Evolutionary conservation across 805 yeast species (phyloP), one percentile per base, ranked within the genome.

Genomic region (Yamadazyma takamatsuzukensis): DNA sequence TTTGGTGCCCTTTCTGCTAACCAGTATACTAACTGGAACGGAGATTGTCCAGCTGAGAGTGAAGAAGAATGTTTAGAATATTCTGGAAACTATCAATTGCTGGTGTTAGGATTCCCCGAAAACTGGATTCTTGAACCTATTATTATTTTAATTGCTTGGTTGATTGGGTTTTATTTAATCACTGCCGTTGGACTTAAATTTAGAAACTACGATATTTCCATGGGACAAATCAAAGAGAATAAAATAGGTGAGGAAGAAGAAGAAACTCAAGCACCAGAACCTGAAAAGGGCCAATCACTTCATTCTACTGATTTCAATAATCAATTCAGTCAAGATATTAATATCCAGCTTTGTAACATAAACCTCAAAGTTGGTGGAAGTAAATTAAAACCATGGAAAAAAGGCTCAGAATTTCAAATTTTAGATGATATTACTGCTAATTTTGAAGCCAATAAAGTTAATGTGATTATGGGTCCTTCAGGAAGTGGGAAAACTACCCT

Each of bases 81-180:
- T 36, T 52, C 74, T 0, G 90, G 90, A 5, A 46, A 53, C 6
- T 70, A 72, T 38, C 74, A 80, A 26, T 48, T 86, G 11, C 43
- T 59, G 0, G 56, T 68, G 9, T 59, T 82, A 27, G 95, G 94
- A 0, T 81, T 72, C 36, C 76, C 80, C 15, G 45, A 55, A 21
- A 57, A 74, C 42, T 86, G 95, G 94, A 59, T 68, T 6, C 69
- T 72, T 0, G 70, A 76, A 6, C 94, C 95, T 0, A 61, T 80
- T 8, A 70, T 78, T 18, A 76, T 78, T 6, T 52, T 75, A 22
- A 46, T 81, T 1, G 77, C 75, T 2, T 82, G 81, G 77, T 59
- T 66, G 5, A 39, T 80, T 13, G 83, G 78, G 0, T 74, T 74
- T 40, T 73, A 73, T 41, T 3, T 68, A 0, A 43, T 68, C 6